Conservation (phyloP, 305 asterid species). For the Plantago rigida region DNA sequence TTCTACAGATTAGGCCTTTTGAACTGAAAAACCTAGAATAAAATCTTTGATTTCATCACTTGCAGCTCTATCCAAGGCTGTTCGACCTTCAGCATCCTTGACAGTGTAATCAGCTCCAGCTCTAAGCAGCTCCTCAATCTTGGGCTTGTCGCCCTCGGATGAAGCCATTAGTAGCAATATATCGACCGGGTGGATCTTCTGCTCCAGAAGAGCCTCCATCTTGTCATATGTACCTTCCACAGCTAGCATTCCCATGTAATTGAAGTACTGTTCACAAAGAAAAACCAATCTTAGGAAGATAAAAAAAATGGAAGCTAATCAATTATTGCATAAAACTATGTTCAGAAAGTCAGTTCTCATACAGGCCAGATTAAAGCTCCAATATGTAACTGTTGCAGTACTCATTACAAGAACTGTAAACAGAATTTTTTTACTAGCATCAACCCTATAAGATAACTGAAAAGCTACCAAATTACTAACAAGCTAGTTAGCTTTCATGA, state of each 20-base stretch:
- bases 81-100: conserved; percentile 67
- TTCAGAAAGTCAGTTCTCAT: too few species aligned
- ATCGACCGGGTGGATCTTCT: conserved; percentile 81
- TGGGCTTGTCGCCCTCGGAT: conserved; percentile 72
- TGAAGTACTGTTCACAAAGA: conserved; percentile 54
- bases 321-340: too few species aligned
- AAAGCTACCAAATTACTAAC: too few species aligned
- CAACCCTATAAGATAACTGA: too few species aligned
- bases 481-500: too few species aligned
- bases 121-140: conserved; percentile 69
- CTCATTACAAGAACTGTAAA: too few species aligned
- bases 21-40: conserved; percentile 51
- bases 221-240: conserved; percentile 86
- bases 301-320: too few species aligned
- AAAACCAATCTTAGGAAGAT: not conserved
- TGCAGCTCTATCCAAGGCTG: conserved; percentile 70
- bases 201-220: conserved; percentile 76
- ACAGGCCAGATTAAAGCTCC: too few species aligned
- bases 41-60: conserved; percentile 59
- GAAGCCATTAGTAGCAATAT: conserved; percentile 76
- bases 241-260: conserved; percentile 95
- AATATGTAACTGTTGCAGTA: too few species aligned
- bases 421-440: too few species aligned
- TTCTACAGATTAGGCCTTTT: conserved; percentile 30
- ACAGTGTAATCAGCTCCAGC: conserved; percentile 78